Base-by-base conservation (phyloP, 495 filamentous ascomycete genomes). In the Evansstolkia leycettana region DNA sequence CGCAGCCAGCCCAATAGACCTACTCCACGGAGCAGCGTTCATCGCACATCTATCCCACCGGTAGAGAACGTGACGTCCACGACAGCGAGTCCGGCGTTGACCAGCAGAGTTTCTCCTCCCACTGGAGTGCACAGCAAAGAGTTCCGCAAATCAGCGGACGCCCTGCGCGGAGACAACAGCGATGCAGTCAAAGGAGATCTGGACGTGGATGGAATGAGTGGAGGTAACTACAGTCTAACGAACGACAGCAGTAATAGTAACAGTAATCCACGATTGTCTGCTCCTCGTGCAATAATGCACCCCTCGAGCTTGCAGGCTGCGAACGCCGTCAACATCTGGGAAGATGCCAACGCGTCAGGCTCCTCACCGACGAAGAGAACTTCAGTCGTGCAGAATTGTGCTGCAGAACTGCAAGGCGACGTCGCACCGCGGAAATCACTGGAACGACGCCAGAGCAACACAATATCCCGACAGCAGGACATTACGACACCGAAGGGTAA, bases 401-500 rank as follows among this genome's bases (percentile, higher is more conserved):
- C 11, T n/a, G 28, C 12, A 29, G 28, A 15, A n/a, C 28, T n/a
- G 28, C 11, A 29, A 6, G 20, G 20, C 20, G 20, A 12, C 28
- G 12, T 5, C 11, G 5, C 28, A n/a, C 28, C 28, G 10, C 4
- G 48, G 9, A 50, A 38, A 29, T 51, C 52, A 2, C 7, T 26
- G 7, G 24, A 23, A 18, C 10, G 20, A 28, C 12, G 10, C 17
- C 29, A 0, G 34, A 41, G 28, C 40, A 26, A 10, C 27, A 11
- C 7, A 38, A 39, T 17, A 38, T 39, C 30, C 33, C 24, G 1
- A 45, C 27, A 42, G 7, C 47, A 48, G 2, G 53, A 45, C 1
- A 40, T 54, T 30, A 49, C 39, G 15, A 65, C 61, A 0, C 61
- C 0, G 46, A 33, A n/a, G 43, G 47, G 16, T 57, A 58, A 33